Conservation (phyloP, 331 rosid species). For the Stylosanthes scabra region DNA sequence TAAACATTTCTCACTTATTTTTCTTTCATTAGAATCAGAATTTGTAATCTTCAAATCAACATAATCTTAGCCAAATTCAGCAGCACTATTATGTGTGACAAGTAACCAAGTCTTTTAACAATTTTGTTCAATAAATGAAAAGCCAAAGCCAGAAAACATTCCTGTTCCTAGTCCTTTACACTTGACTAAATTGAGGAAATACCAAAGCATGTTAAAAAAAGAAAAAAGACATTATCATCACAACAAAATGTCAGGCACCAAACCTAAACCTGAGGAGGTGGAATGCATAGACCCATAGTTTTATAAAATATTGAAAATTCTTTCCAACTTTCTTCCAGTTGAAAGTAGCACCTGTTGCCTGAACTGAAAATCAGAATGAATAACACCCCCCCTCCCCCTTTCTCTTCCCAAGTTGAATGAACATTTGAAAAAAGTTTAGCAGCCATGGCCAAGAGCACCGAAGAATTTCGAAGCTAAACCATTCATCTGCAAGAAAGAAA, state of each 20-base stretch:
- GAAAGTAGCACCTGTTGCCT: slow-evolving; percentile 31
- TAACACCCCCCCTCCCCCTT: slow-evolving; percentile 28
- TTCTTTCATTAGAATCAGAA: slow-evolving; percentile 7
- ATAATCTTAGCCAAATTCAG: neutral
- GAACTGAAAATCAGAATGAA: slow-evolving; percentile 33
- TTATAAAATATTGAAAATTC: slow-evolving; percentile 34
- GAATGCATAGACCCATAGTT: slow-evolving; percentile 37
- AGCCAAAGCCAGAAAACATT: slow-evolving; percentile 21
- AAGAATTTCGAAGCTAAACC: slow-evolving; percentile 40
- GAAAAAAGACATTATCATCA: slow-evolving; percentile 18
- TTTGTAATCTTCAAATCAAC: neutral
- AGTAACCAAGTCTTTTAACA: neutral
- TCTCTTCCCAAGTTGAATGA: slow-evolving; percentile 14
- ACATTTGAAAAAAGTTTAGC: slow-evolving; percentile 38
- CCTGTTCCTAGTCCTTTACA: slow-evolving; percentile 35
- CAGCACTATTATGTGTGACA: slow-evolving; percentile 10
- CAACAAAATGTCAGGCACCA: slow-evolving; percentile 42
- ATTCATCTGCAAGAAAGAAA: slow-evolving; percentile 53
- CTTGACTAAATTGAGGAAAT: slow-evolving; percentile 34
- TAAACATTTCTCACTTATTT: slow-evolving; percentile 4
- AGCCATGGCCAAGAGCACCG: slow-evolving; percentile 31
- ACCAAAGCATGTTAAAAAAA: slow-evolving; percentile 36
- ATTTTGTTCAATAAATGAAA: slow-evolving; percentile 28
- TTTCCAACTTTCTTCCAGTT: slow-evolving; percentile 31
- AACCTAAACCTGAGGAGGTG: slow-evolving; percentile 29